phyloP scores from a whole-genome alignment of 805 yeast species.

The Starmerella sp. region DNA sequence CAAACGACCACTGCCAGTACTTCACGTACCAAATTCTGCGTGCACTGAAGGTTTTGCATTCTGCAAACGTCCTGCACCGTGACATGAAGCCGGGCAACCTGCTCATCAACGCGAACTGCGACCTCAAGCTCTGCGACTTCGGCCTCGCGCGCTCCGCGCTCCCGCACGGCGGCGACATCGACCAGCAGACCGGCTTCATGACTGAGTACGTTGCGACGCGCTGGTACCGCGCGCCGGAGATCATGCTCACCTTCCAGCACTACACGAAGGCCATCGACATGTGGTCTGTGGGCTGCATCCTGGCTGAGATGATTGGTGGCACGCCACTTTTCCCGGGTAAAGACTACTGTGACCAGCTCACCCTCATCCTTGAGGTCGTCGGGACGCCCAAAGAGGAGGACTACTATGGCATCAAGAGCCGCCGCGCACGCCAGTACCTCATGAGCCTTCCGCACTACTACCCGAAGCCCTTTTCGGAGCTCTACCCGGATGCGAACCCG shows the following conservation, averaged over 20 bases:
- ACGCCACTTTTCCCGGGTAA: conserved; percentile 87
- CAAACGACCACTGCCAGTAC: conserved; percentile 90
- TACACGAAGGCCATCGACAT: conserved; percentile 94
- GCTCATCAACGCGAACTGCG: conserved; percentile 91
- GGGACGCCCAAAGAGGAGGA: conserved; percentile 87
- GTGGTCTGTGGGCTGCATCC: conserved; percentile 96
- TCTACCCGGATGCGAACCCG: conserved; percentile 82
- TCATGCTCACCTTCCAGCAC: conserved; percentile 86
- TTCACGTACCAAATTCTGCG: conserved; percentile 86
- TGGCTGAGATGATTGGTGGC: conserved; percentile 88
- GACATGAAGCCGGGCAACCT: conserved; percentile 92
- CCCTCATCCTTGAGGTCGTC: conserved; percentile 70
- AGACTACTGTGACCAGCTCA: conserved; percentile 90
- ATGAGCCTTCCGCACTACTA: conserved; percentile 60
- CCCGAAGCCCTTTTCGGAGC: conserved; percentile 9
- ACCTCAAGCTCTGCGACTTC: conserved; percentile 89
- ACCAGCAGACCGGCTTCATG: conserved; percentile 82
- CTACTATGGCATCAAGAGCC: conserved; percentile 59
- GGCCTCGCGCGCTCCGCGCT: conserved; percentile 76
- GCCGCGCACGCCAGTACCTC: conserved; percentile 85
- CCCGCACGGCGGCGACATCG: conserved; percentile 45
- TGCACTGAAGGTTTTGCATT: conserved; percentile 80
- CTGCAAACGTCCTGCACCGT: conserved; percentile 86
- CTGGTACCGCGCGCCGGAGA: conserved; percentile 98
- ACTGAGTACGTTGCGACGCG: conserved; percentile 97